Conservation (phyloP, 805 yeast genomes). For the Candida silvatica region DNA sequence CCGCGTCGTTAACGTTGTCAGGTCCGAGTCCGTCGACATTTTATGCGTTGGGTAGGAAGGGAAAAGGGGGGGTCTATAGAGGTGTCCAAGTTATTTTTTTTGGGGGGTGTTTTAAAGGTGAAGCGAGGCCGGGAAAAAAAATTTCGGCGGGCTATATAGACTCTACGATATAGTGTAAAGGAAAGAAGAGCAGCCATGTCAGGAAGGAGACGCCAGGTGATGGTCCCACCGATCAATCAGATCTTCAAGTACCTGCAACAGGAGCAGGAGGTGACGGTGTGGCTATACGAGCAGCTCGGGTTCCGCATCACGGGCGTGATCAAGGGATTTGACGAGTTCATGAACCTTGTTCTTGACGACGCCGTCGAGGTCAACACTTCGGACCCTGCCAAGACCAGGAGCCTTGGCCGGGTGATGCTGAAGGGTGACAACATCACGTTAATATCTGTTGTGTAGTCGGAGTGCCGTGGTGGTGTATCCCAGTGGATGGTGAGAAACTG, state of each 20-base stretch:
- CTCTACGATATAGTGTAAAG: too few relatives aligned
- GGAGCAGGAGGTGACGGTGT: conserved; percentile 69
- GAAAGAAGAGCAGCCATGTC: conserved; percentile 1
- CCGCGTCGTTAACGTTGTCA: conserved; percentile 10
- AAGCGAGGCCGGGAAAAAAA: too few relatives aligned
- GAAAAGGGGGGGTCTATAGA: too few relatives aligned
- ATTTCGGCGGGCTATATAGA: too few relatives aligned
- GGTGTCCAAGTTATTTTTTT: background rate
- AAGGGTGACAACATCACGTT: conserved; percentile 94
- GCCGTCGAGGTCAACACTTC: conserved; percentile 54
- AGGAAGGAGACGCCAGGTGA: conserved; percentile 40
- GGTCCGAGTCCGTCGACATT: background rate
- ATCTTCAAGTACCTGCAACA: conserved; percentile 82
- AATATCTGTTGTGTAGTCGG: conserved; percentile 32
- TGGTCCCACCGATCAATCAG: conserved; percentile 88
- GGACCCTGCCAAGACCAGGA: conserved; percentile 30
- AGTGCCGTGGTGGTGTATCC: background rate
- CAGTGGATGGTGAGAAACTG: background rate
- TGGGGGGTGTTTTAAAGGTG: too few relatives aligned
- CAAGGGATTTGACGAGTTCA: conserved; percentile 94
- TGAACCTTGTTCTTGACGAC: conserved; percentile 67
- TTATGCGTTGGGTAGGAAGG: background rate
- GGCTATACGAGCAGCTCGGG: conserved; percentile 84
- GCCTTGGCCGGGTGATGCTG: conserved; percentile 67
- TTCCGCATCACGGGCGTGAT: conserved; percentile 75